Percentiles rank a stretch among this genome's conserved stretches.
Evolutionary conservation across 1,284 basidiomycete species (phyloP).

Genomic region (Tilletia setariae): DNA sequence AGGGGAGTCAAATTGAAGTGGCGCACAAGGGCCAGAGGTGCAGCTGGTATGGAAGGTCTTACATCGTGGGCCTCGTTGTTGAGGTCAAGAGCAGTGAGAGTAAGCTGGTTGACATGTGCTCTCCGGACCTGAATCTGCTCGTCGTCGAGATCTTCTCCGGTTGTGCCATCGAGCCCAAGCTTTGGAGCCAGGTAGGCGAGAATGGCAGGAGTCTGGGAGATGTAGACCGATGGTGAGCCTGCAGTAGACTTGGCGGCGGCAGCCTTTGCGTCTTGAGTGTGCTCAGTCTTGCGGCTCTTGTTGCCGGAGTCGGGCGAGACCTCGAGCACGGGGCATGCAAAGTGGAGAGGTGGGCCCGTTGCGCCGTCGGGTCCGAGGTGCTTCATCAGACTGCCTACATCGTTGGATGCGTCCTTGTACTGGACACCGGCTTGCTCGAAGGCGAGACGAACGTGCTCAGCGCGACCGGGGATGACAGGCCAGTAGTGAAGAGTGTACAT

Average conservation of each 20-base stretch:
- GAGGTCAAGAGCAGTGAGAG: slow-evolving; percentile 58
- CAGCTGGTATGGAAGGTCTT: neutral
- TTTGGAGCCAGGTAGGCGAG: slow-evolving; percentile 58
- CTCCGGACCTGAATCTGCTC: slow-evolving; percentile 27
- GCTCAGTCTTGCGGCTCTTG: slow-evolving; percentile 12
- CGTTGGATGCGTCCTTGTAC: slow-evolving; percentile 54
- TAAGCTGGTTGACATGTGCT: slow-evolving; percentile 57
- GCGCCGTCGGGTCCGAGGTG: slow-evolving; percentile 17
- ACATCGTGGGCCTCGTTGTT: slow-evolving; percentile 57
- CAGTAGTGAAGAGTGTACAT: slow-evolving; percentile 31
- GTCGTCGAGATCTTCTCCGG: slow-evolving; percentile 19
- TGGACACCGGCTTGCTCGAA: slow-evolving; percentile 57
- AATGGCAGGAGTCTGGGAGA: slow-evolving; percentile 58
- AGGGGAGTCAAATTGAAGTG: slow-evolving; percentile 14
- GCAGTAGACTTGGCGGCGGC: neutral
- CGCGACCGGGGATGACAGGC: slow-evolving; percentile 58
- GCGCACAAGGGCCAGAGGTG: slow-evolving; percentile 17
- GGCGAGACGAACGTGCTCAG: slow-evolving; percentile 59
- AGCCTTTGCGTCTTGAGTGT: slow-evolving; percentile 19
- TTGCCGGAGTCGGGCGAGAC: slow-evolving; percentile 17
- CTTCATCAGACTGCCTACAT: slow-evolving; percentile 24
- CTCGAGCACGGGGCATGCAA: slow-evolving; percentile 54
- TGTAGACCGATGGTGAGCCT: slow-evolving; percentile 20
- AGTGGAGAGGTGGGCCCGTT: slow-evolving; percentile 34
- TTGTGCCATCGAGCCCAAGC: slow-evolving; percentile 48